These are phyloP conservation scores for Jamesozyma spencerorum DNA, from an alignment of 805 yeast genomes.

Conservation along the genomic window DNA sequence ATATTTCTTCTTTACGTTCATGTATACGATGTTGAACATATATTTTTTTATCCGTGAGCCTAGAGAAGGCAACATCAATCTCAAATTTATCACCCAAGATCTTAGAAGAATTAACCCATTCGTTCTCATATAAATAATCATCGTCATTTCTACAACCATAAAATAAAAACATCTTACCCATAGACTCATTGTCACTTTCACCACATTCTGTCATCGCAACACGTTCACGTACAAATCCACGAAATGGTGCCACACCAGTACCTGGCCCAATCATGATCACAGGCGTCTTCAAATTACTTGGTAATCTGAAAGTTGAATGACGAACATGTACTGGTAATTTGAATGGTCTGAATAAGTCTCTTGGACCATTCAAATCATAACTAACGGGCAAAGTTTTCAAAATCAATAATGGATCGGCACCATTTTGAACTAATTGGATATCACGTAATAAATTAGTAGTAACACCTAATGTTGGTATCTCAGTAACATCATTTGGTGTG, in stretches of 20 bases:
- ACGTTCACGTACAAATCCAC: slow-evolving; percentile 89
- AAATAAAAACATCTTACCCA: slow-evolving; percentile 71
- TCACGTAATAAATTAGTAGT: slow-evolving; percentile 80
- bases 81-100: slow-evolving; percentile 52
- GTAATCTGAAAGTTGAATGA: slow-evolving; percentile 89
- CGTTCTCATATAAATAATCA: slow-evolving; percentile 80
- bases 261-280: slow-evolving; percentile 95
- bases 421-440: slow-evolving; percentile 48
- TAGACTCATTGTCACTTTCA: slow-evolving; percentile 34
- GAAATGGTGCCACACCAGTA: slow-evolving; percentile 96
- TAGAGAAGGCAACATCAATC: slow-evolving; percentile 76
- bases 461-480: slow-evolving; percentile 51
- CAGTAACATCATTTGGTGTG: slow-evolving; percentile 26
- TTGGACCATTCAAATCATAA: slow-evolving; percentile 81
- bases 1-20: slow-evolving; percentile 39
- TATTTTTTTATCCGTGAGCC: slow-evolving; percentile 50
- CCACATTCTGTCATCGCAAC: slow-evolving; percentile 42
- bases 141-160: slow-evolving; percentile 84
- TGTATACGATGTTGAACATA: slow-evolving; percentile 78
- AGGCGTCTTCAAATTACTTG: slow-evolving; percentile 74
- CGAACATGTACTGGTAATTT: slow-evolving; percentile 87
- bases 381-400: slow-evolving; percentile 34
- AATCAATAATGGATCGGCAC: slow-evolving; percentile 15
- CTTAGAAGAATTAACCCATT: slow-evolving; percentile 73
- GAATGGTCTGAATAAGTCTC: slow-evolving; percentile 37